A percentile compares a stretch with the other conserved stretches of the same genome.
These are phyloP conservation scores for Colletotrichum sp. DNA, from an alignment of 2,329 filamentous ascomycete genomes.

Conservation along the genomic window DNA sequence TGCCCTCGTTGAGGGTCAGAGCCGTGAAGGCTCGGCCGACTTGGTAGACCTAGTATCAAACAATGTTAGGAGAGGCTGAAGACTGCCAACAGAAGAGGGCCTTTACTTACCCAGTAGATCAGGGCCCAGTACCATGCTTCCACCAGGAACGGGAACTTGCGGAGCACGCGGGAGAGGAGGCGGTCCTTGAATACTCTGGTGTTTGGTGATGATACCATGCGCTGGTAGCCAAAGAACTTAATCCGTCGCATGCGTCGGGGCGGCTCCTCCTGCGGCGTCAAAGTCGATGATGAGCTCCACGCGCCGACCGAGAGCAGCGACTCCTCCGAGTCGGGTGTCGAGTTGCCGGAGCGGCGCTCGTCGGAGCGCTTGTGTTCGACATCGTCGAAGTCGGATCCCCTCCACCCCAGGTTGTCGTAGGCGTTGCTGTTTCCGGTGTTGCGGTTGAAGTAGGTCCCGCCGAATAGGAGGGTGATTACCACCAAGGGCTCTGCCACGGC, in stretches of 20 bases:
- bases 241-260: conserved; percentile 36
- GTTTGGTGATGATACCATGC: conserved; percentile 63
- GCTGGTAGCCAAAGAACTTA: conserved; percentile 31
- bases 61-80: not conserved
- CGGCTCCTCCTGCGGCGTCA: conserved; percentile 31
- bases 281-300: conserved; percentile 28
- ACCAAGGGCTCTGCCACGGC: conserved; percentile 46
- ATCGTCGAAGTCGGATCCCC: not conserved
- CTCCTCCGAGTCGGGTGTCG: conserved; percentile 17
- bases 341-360: conserved; percentile 19
- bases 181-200: conserved; percentile 64
- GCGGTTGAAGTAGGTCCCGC: conserved; percentile 49
- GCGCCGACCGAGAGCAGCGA: conserved; percentile 13
- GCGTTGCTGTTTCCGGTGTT: conserved; percentile 38
- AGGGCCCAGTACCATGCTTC: conserved; percentile 81
- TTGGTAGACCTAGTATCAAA: conserved; percentile 68
- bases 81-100: not conserved
- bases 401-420: conserved; percentile 22
- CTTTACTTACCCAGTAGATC: conserved; percentile 75
- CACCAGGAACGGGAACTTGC: conserved; percentile 73
- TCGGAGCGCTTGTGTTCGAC: conserved; percentile 41
- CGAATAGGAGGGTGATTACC: conserved; percentile 47
- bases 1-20: conserved; percentile 69
- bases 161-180: conserved; percentile 67
- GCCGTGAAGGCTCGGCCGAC: conserved; percentile 75